Conservation (phyloP, 2,329 filamentous ascomycete genomes). For the Pseudopithomyces chartarum region DNA sequence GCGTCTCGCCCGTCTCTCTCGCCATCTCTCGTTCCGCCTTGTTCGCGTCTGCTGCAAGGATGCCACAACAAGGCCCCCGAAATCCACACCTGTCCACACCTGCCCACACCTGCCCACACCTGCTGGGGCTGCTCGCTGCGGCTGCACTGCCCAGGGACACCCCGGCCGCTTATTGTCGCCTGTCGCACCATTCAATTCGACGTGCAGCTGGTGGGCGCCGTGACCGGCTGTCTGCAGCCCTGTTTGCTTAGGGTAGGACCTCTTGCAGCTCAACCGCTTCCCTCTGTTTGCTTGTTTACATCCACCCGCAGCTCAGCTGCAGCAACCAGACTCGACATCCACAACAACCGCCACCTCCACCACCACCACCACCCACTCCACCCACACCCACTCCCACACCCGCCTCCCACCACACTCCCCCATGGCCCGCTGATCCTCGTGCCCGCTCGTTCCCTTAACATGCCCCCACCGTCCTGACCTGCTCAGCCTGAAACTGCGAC, state of each 20-base stretch:
- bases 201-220: conserved; percentile 27
- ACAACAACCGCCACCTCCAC: background rate
- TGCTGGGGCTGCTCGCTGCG: background rate
- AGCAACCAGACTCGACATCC: conserved; percentile 5
- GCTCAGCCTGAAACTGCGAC: conserved; percentile 1
- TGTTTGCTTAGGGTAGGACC: conserved; percentile 23
- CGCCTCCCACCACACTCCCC: background rate
- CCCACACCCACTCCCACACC: too few species aligned
- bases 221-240: conserved; percentile 24
- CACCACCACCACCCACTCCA: background rate
- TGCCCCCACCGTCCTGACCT: conserved; percentile 21
- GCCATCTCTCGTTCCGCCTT: too few species aligned
- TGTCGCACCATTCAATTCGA: conserved; percentile 29
- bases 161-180: conserved; percentile 26
- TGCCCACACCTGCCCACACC: too few species aligned
- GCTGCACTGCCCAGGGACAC: conserved; percentile 12
- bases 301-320: conserved; percentile 6
- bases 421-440: conserved; percentile 14
- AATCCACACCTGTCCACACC: conserved; percentile 22
- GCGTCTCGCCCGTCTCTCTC: background rate
- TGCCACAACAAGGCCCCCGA: conserved; percentile 18
- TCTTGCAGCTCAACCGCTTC: background rate
- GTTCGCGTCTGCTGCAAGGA: conserved; percentile 18
- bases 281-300: conserved; percentile 25
- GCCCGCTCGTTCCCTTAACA: conserved; percentile 14